phyloP scores from a whole-genome alignment of 768 basidiomycete genomes.

The Kwoniella sp. region DNA sequence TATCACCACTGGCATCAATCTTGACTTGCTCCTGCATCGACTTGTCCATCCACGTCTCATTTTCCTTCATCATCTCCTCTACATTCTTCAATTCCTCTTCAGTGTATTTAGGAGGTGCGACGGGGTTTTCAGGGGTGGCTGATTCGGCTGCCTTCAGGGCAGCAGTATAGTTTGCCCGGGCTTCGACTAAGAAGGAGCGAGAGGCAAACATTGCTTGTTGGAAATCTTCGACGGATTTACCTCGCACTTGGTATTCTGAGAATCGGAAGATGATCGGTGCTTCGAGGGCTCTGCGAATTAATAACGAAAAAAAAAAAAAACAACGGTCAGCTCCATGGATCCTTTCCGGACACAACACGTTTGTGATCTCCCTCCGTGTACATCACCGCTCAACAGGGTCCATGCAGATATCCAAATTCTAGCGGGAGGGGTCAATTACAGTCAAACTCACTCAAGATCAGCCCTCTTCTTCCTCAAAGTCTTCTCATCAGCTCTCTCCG shows the following conservation, averaged over 20 bases:
- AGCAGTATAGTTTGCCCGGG: conserved; percentile 70
- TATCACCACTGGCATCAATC: conserved; percentile 63
- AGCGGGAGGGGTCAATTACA: no score
- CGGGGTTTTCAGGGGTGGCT: conserved; percentile 51
- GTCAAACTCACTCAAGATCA: conserved; percentile 73
- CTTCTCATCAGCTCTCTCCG: conserved; percentile 76
- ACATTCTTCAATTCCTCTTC: conserved; percentile 78
- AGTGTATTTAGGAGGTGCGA: conserved; percentile 77
- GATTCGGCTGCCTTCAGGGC: conserved; percentile 59
- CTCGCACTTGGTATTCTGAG: conserved; percentile 83
- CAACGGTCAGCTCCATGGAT: no score
- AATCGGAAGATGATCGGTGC: conserved; percentile 81
- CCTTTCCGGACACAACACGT: no score
- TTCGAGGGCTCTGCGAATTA: conserved; percentile 71
- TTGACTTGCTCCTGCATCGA: conserved; percentile 79
- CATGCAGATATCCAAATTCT: no score
- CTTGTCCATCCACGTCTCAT: conserved; percentile 79
- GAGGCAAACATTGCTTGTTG: conserved; percentile 65
- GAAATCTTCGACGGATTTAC: conserved; percentile 81
- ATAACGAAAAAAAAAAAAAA: no score
- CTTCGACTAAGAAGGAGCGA: conserved; percentile 77
- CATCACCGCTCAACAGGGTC: no score
- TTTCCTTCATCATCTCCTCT: conserved; percentile 73
- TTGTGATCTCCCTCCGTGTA: no score
- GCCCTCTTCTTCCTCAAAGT: conserved; percentile 74